Conservation (phyloP, 2,329 filamentous ascomycete genomes). For the Talaromyces funiculosus region DNA sequence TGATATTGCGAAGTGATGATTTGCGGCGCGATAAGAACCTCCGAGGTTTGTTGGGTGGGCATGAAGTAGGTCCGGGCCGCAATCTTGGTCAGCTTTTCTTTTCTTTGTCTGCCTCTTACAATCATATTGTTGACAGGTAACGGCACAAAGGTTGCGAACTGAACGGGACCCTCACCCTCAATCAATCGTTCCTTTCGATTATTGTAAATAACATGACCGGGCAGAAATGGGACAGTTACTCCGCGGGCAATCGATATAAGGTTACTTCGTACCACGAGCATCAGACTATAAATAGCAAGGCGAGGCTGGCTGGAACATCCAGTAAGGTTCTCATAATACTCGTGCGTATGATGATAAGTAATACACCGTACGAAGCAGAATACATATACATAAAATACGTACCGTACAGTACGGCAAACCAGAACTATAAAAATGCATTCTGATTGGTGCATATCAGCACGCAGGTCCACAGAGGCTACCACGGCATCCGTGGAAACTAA, state of each 20-base stretch:
- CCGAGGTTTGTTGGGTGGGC: background rate
- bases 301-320: background rate
- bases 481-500: constrained; percentile 8
- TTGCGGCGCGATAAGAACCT: constrained; percentile 8
- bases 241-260: background rate
- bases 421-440: background rate
- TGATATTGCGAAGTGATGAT: background rate
- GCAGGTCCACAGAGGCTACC: constrained; percentile 9
- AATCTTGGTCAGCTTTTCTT: constrained; percentile 6
- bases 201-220: no score
- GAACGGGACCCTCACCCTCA: no score
- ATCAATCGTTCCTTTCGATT: no score
- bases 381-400: background rate
- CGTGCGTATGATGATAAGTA: background rate
- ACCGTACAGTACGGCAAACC: background rate
- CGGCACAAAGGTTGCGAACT: background rate
- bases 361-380: background rate
- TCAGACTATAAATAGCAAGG: background rate
- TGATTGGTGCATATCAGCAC: background rate
- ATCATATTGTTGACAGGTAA: background rate
- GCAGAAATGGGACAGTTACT: background rate
- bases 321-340: background rate
- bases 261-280: background rate
- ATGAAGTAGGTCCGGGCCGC: constrained; percentile 11
- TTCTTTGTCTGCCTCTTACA: background rate